phyloP scores from a whole-genome alignment of 345 rosid genomes.

The Citrus cavaleriei region DNA sequence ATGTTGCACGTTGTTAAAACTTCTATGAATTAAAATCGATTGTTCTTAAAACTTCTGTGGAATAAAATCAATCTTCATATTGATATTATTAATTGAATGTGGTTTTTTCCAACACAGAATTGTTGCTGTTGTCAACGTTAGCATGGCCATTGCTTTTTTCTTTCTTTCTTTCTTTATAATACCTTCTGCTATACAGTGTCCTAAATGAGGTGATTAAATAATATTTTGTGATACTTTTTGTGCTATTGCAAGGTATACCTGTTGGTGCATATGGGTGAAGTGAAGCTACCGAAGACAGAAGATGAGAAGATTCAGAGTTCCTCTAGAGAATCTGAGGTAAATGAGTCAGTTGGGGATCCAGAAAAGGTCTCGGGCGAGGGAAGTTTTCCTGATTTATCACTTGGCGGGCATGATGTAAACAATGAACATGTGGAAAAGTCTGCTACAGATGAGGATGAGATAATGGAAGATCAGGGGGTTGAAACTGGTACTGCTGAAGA shows the following conservation, averaged over 20 bases:
- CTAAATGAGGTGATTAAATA: constrained; percentile 7
- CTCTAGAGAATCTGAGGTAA: constrained; percentile 18
- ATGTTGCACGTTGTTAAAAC: neutral
- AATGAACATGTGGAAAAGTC: constrained; percentile 20
- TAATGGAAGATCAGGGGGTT: constrained; percentile 32
- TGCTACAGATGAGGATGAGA: constrained; percentile 26
- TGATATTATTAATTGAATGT: neutral
- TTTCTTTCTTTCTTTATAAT: neutral
- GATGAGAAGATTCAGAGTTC: constrained; percentile 22
- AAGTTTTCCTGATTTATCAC: constrained; percentile 28
- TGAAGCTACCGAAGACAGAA: constrained; percentile 28
- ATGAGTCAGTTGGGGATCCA: constrained; percentile 18
- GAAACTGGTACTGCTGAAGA: constrained; percentile 13
- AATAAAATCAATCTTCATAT: neutral
- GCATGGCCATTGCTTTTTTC: neutral
- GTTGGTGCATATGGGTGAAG: constrained; percentile 52
- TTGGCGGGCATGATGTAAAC: constrained; percentile 23
- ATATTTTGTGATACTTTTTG: constrained; percentile 11
- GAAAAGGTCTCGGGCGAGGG: constrained; percentile 27
- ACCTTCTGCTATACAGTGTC: neutral
- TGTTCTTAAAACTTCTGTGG: neutral
- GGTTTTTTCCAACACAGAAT: neutral
- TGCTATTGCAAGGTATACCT: constrained; percentile 47
- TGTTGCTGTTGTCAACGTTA: neutral
- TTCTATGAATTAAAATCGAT: neutral